Base-by-base conservation (phyloP, 371 early-diverging fungal species). In the Parasitella parasitica region DNA sequence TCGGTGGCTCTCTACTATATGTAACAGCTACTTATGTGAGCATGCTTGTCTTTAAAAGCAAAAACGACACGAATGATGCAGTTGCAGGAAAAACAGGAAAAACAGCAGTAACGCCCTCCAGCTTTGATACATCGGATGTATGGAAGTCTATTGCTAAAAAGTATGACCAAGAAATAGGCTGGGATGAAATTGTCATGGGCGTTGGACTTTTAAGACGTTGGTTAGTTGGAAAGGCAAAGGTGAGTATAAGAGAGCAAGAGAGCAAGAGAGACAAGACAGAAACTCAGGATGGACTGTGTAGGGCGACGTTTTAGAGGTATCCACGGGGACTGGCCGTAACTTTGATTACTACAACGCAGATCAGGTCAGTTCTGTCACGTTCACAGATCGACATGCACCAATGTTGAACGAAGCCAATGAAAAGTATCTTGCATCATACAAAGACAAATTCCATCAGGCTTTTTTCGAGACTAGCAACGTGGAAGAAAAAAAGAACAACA, bases 281-380 rank as follows among this genome's bases (percentile, higher is more conserved):
- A 48, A 28, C 30, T 15, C 20, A 30, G 28, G 11, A 27, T 6
- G n/a, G 24, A 4, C 6, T 39, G 38, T 16, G 6, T 26, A 84
- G 82, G 88, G 88, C 9, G 73, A 83, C 64, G 82, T 83, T 2
- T 66, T 88, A 18, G 88, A 88, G 61, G 78, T 90, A 30, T 82
- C 88, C 1, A 78, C 85, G 5, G 92, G 92, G 6, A 92, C 92
- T 26, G 89, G 89, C 1, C 78, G 91, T 38, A 92, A 92, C 70
- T 72, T 88, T 57, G 67, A 61, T 8, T 86, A 82, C 70, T 92
- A 89, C 63, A 71, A 70, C 11, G 56, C 77, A 2, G 54, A 71
- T 41, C 66, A 77, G 37, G 57, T 77, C 13, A 59, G 49, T 5
- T 72, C 75, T 3, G 68, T 84, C 30, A 87, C 85, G 1, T 69